Percentiles rank a stretch among this genome's conserved stretches.
Evolutionary conservation across 2,329 filamentous ascomycete genomes (phyloP).

Genomic region (Hypoxylon sp.): DNA sequence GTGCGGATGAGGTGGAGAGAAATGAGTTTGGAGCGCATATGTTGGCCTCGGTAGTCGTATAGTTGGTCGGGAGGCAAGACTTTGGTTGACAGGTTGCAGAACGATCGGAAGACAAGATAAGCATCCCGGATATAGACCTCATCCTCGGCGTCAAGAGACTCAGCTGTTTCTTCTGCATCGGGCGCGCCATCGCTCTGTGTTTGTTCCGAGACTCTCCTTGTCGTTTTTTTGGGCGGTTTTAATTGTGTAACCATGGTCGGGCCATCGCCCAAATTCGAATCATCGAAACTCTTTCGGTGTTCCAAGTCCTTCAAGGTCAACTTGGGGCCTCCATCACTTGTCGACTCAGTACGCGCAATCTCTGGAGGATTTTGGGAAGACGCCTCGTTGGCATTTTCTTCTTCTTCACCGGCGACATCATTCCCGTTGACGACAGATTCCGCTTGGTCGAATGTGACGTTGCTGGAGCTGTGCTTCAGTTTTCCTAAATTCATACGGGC

Average conservation of each 20-base stretch:
- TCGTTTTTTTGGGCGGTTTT: slow-evolving; percentile 62
- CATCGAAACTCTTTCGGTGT: slow-evolving; percentile 77
- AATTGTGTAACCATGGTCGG: slow-evolving; percentile 77
- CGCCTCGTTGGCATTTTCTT: slow-evolving; percentile 57
- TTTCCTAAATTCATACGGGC: slow-evolving; percentile 73
- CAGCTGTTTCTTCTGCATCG: slow-evolving; percentile 70
- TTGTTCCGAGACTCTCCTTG: slow-evolving; percentile 67
- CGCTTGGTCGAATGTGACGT: slow-evolving; percentile 65
- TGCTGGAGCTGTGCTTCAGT: slow-evolving; percentile 68
- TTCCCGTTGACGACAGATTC: slow-evolving; percentile 55
- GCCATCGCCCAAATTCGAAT: slow-evolving; percentile 76
- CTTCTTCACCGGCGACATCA: slow-evolving; percentile 54
- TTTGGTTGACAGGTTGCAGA: slow-evolving; percentile 98
- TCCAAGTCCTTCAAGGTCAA: slow-evolving; percentile 77
- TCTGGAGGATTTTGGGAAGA: slow-evolving; percentile 52
- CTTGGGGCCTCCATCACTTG: slow-evolving; percentile 64
- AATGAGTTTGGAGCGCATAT: slow-evolving; percentile 96
- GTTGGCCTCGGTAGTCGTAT: slow-evolving; percentile 91
- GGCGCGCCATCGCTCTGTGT: slow-evolving; percentile 67
- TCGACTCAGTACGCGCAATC: slow-evolving; percentile 46
- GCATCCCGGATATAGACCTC: slow-evolving; percentile 98
- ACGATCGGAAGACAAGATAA: slow-evolving; percentile 95
- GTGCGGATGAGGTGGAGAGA: slow-evolving; percentile 97
- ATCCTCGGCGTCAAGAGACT: slow-evolving; percentile 80
- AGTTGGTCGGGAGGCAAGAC: slow-evolving; percentile 89